A percentile compares a stretch with the other conserved stretches of the same genome.
phyloP scores from a whole-genome alignment of 106 monocot species.

The Agapanthus africanus region DNA sequence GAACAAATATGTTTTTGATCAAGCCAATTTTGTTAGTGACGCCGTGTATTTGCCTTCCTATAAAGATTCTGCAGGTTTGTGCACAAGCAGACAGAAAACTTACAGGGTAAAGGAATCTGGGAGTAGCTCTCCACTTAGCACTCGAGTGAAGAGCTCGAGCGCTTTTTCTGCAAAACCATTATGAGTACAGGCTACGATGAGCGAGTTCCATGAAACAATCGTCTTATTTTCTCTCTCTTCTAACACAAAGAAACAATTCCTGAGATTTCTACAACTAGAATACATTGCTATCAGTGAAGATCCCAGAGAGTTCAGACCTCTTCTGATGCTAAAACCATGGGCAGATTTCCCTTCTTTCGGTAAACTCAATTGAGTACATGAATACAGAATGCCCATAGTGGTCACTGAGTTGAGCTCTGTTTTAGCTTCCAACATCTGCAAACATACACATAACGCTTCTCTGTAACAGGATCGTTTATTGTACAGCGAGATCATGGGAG shows the following conservation, averaged over 20 bases:
- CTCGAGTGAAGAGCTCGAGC: constrained; percentile 1
- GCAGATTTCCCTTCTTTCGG: constrained; percentile 15
- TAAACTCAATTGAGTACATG: constrained; percentile 13
- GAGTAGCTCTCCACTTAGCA: neutral
- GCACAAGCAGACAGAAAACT: constrained; percentile 12
- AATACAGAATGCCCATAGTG: constrained; percentile 5
- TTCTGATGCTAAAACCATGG: constrained; percentile 15
- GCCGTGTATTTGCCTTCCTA: constrained; percentile 16
- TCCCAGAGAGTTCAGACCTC: constrained; percentile 1
- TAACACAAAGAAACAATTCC: constrained; percentile 7
- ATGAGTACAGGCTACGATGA: constrained; percentile 11
- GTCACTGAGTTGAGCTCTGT: constrained; percentile 13
- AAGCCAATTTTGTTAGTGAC: constrained; percentile 18
- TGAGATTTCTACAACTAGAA: constrained; percentile 6
- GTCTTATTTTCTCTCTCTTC: constrained; percentile 11
- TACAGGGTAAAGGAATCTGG: constrained; percentile 9
- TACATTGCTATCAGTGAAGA: constrained; percentile 5
- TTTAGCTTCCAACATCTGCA: constrained; percentile 5
- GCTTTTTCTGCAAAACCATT: constrained; percentile 7
- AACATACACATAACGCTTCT: constrained; percentile 14
- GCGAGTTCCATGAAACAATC: constrained; percentile 6
- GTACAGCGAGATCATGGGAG: constrained; percentile 22
- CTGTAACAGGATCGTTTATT: constrained; percentile 10
- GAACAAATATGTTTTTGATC: constrained; percentile 7
- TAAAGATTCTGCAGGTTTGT: neutral